These are phyloP conservation scores for Fusarium sp. DNA, from an alignment of 2,329 filamentous ascomycete genomes.

Conservation along the genomic window DNA sequence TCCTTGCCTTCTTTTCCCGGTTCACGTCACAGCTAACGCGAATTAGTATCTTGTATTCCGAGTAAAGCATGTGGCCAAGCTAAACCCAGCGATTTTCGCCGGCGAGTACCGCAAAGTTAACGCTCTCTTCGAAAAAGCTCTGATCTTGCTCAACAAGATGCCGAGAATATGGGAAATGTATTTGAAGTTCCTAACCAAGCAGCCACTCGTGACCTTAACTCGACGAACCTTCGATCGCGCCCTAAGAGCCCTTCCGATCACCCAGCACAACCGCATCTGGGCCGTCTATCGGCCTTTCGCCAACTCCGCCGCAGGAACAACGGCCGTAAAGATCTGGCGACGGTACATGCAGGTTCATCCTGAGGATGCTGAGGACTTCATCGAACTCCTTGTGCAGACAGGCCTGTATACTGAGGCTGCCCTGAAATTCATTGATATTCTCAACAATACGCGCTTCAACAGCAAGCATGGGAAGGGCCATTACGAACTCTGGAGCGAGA, in stretches of 20 bases:
- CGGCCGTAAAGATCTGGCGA: slow-evolving; percentile 92
- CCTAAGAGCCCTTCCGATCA: slow-evolving; percentile 89
- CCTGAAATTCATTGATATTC: slow-evolving; percentile 88
- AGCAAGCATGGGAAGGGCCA: slow-evolving; percentile 96
- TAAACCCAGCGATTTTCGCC: slow-evolving; percentile 84
- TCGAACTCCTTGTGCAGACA: slow-evolving; percentile 86
- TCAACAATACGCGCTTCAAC: slow-evolving; percentile 90
- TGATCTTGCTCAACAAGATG: slow-evolving; percentile 98
- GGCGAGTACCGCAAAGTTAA: slow-evolving; percentile 94
- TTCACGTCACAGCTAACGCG: slow-evolving; percentile 8
- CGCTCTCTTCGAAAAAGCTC: slow-evolving; percentile 88
- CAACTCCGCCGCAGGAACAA: slow-evolving; percentile 88
- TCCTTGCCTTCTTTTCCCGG: neutral
- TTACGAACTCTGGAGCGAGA: slow-evolving; percentile 97
- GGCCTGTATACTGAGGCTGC: slow-evolving; percentile 92
- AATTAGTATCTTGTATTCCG: slow-evolving; percentile 85
- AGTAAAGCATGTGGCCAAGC: slow-evolving; percentile 81
- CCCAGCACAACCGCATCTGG: slow-evolving; percentile 97
- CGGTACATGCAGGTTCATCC: slow-evolving; percentile 98
- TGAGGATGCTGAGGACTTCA: slow-evolving; percentile 94
- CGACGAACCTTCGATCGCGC: slow-evolving; percentile 92
- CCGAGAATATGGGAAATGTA: slow-evolving; percentile 99
- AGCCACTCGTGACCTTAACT: slow-evolving; percentile 90
- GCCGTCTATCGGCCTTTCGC: slow-evolving; percentile 90
- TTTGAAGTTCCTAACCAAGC: slow-evolving; percentile 87